Evolutionary conservation across 2,329 filamentous ascomycete genomes (phyloP), one percentile per base, ranked within the genome.

Genomic region (Aureobasidium sp.): DNA sequence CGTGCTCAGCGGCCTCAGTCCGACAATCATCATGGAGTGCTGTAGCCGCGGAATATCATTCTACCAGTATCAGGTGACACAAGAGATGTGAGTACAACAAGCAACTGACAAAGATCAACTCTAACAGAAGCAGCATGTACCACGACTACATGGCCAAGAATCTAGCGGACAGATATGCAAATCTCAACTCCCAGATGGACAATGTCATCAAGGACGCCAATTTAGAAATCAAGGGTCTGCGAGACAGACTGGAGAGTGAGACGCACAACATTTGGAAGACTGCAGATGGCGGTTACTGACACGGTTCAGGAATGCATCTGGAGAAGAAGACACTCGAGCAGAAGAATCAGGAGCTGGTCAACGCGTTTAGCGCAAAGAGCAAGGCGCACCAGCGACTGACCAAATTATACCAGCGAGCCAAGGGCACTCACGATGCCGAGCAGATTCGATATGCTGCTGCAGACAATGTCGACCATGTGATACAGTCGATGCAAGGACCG

Each of bases 1-100:
- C 64, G 84, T 95, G 0, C 79, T 97, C 12, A 91, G 89, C 69
- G 93, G 93, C 0, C 77, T 97, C 0, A 89, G 85, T 64, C 93
- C 93, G 0, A 87, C 82, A 37, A 80, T 87, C 34, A 89, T 97
- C 65, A 91, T 96, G 82, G 92, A 96, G 68, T 95, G 91, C 73
- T 88, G 90, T 25, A 86, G 87, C 5, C 82, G 89, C 67, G 91
- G 87, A 1, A 74, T 96, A 66, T 84, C 83, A 36, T 96, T 96
- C 71, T 96, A 91, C 87, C 87, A 85, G 34, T 96, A 96, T 69
- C 91, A 96, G 71, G 86, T 87, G 22, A 86, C 86, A 2, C 89
- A 94, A 69, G 89, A 96, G 74, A 88, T 95, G 88, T 91, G 69
- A 66, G 80, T 72, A 8, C 14, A 6, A 9, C 20, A 12, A n/a